Conservation (phyloP, 2,329 filamentous ascomycete genomes). For the Aspergillus neotritici region DNA sequence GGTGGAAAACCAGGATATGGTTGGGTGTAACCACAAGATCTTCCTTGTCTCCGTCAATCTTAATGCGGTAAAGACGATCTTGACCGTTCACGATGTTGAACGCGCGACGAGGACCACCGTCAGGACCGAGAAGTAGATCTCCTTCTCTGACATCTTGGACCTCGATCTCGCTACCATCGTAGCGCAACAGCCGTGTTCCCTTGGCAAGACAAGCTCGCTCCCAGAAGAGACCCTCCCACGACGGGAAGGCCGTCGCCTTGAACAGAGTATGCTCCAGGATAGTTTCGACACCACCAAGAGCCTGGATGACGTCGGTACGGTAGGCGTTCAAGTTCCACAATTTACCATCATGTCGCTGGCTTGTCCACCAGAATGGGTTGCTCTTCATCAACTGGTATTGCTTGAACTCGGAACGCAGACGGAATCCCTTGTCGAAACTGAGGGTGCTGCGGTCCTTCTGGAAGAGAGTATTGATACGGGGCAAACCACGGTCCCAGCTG, state of each 20-base stretch:
- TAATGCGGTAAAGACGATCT: constrained; percentile 47
- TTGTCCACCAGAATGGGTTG: constrained; percentile 99
- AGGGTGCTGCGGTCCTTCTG: constrained; percentile 96
- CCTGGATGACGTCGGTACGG: constrained; percentile 93
- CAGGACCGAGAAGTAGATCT: constrained; percentile 46
- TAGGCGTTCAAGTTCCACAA: constrained; percentile 96
- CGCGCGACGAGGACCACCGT: constrained; percentile 43
- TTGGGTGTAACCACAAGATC: constrained; percentile 48
- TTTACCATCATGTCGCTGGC: constrained; percentile 93
- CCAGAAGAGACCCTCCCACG: constrained; percentile 96
- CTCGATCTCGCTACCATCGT: constrained; percentile 41
- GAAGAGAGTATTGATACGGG: constrained; percentile 97
- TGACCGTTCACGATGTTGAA: constrained; percentile 48
- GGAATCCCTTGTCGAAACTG: constrained; percentile 98
- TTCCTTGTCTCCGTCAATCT: constrained; percentile 38
- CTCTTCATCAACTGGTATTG: constrained; percentile 98
- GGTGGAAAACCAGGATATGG: constrained; percentile 46
- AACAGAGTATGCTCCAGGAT: constrained; percentile 96
- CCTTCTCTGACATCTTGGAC: constrained; percentile 49
- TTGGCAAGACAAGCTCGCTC: constrained; percentile 55
- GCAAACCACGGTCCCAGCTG: constrained; percentile 95
- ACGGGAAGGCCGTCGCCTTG: constrained; percentile 93
- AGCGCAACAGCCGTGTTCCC: constrained; percentile 42
- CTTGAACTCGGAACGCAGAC: constrained; percentile 93
- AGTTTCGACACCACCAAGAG: constrained; percentile 91